Conservation (phyloP, 2,329 filamentous ascomycete genomes). For the Alternaria triticina region DNA sequence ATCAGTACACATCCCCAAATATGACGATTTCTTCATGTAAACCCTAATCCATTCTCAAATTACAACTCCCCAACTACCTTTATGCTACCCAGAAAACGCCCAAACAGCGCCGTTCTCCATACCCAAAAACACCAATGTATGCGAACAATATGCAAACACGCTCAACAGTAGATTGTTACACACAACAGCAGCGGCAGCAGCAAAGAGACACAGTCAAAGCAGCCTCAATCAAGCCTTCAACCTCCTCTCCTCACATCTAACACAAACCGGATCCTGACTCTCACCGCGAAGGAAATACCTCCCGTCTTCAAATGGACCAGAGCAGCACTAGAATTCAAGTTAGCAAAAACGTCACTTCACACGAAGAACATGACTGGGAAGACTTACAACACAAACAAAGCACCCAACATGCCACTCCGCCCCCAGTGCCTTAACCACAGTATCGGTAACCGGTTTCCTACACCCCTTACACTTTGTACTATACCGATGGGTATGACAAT, state of each 20-base stretch:
- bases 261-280: conserved; percentile 65
- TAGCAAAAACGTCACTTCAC: background rate
- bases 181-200: background rate
- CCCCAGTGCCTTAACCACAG: conserved; percentile 87
- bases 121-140: background rate
- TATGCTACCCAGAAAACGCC: background rate
- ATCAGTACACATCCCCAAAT: too few species aligned
- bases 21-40: too few species aligned
- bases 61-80: background rate
- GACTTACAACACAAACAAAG: conserved; percentile 75
- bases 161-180: background rate
- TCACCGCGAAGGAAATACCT: conserved; percentile 68
- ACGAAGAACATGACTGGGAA: background rate
- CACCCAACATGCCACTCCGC: conserved; percentile 93
- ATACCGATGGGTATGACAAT: conserved; percentile 89
- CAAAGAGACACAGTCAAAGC: background rate
- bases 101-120: background rate
- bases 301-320: conserved; percentile 65
- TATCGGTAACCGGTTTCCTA: conserved; percentile 81
- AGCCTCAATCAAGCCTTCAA: conserved; percentile 60
- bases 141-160: background rate
- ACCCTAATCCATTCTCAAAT: background rate
- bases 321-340: conserved; percentile 59
- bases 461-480: conserved; percentile 89
- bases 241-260: conserved; percentile 66